These are phyloP conservation scores for Goniomonas avonlea DNA, from an alignment of 78 protist species.

Conservation along the genomic window DNA sequence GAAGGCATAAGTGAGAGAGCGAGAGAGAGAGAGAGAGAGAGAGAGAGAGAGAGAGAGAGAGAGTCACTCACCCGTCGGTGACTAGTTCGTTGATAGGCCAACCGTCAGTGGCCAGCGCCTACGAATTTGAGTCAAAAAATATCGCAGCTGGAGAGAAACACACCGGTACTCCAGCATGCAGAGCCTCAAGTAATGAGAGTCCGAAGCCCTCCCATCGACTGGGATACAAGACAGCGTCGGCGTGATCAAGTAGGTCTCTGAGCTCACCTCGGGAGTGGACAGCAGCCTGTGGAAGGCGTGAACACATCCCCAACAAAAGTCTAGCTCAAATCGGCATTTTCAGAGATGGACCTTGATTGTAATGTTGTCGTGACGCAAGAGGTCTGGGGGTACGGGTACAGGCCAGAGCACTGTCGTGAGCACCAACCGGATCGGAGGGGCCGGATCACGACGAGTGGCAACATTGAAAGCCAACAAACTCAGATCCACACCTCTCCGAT, in stretches of 20 bases:
- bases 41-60: not conserved
- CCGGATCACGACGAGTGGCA: not conserved
- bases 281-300: too few species aligned
- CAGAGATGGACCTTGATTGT: too few species aligned
- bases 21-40: not conserved
- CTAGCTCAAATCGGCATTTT: too few species aligned
- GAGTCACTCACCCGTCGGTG: not conserved
- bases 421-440: not conserved
- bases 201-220: slow-evolving; percentile 28
- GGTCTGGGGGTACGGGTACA: too few species aligned
- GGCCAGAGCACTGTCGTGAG: not conserved
- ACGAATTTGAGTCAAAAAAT: not conserved
- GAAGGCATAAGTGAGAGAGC: not conserved
- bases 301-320: too few species aligned
- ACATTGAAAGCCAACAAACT: not conserved
- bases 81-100: slow-evolving; percentile 27
- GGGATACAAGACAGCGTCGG: slow-evolving; percentile 14
- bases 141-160: not conserved
- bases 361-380: too few species aligned
- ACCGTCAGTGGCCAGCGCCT: slow-evolving; percentile 17
- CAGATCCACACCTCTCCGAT: too few species aligned
- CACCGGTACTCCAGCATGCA: slow-evolving; percentile 17
- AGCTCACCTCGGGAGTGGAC: not conserved
- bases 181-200: slow-evolving; percentile 6
- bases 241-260: slow-evolving; percentile 4